These are phyloP conservation scores for Entamoeba invadens DNA, from an alignment of 208 protist genomes.

Conservation along the genomic window DNA sequence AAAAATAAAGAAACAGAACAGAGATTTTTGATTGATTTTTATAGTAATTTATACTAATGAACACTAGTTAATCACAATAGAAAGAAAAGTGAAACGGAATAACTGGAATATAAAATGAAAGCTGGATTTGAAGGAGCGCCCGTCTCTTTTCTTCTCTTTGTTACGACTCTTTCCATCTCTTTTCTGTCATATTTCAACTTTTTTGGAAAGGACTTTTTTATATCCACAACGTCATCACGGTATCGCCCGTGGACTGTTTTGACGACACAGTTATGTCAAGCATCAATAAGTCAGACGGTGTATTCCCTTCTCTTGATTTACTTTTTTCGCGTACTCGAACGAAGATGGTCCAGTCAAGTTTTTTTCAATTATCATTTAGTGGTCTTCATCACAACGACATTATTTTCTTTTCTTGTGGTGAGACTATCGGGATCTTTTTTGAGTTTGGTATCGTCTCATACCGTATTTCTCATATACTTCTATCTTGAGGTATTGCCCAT, in stretches of 20 bases:
- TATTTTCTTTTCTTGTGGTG: background rate
- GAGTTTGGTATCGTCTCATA: background rate
- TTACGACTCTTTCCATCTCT: background rate
- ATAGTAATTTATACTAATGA: too few relatives aligned
- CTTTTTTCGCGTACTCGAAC: background rate
- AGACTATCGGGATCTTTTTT: background rate
- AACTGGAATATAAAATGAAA: too few relatives aligned
- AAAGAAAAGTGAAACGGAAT: too few relatives aligned
- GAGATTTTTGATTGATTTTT: too few relatives aligned
- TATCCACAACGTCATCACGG: background rate
- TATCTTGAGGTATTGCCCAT: background rate
- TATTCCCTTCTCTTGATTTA: background rate
- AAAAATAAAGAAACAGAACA: too few relatives aligned
- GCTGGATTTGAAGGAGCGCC: background rate
- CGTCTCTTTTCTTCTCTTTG: background rate
- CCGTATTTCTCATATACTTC: background rate
- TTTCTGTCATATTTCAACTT: background rate
- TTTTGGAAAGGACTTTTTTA: background rate
- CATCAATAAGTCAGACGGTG: background rate
- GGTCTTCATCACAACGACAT: background rate
- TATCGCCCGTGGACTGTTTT: background rate
- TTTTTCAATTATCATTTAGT: background rate
- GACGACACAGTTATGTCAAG: background rate
- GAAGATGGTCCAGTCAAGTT: background rate
- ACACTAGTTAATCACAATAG: too few relatives aligned